Conservation (phyloP, 768 basidiomycete species). For the Hericium erinaceus region DNA sequence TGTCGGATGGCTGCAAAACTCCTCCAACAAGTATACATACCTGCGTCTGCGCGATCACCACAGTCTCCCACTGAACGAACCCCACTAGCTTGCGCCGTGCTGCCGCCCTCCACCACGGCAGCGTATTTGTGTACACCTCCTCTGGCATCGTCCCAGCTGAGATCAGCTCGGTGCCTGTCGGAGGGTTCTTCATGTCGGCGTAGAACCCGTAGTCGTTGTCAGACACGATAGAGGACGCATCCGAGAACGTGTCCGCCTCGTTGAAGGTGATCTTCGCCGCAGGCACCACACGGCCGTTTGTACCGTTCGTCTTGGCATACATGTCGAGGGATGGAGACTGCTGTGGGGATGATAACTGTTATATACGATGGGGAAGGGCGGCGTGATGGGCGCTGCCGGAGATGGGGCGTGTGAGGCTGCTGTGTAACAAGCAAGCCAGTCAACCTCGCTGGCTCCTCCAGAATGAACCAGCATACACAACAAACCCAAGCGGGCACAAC, state of each 20-base stretch:
- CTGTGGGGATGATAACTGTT: no score
- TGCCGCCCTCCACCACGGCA: conserved; percentile 58
- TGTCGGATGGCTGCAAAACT: conserved; percentile 8
- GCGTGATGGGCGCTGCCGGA: no score
- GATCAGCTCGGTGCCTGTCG: background rate
- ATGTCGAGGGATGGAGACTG: no score
- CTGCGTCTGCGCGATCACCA: conserved; percentile 58
- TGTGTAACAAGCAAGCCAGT: no score
- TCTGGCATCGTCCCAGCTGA: conserved; percentile 22
- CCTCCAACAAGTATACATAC: conserved; percentile 22
- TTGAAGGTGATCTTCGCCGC: background rate
- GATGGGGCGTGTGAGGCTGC: no score
- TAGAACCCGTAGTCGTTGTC: background rate
- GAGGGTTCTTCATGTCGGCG: background rate
- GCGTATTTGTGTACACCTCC: conserved; percentile 54
- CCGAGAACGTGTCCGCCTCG: background rate
- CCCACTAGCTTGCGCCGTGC: conserved; percentile 46
- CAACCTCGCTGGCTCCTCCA: no score
- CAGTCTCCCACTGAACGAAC: conserved; percentile 49
- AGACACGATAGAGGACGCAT: background rate
- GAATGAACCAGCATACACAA: no score
- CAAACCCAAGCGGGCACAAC: no score
- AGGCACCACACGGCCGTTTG: background rate
- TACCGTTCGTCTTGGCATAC: no score
- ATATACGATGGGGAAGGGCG: no score